Conservation (phyloP, 2,329 filamentous ascomycete genomes). For the Calonectria crousiana region DNA sequence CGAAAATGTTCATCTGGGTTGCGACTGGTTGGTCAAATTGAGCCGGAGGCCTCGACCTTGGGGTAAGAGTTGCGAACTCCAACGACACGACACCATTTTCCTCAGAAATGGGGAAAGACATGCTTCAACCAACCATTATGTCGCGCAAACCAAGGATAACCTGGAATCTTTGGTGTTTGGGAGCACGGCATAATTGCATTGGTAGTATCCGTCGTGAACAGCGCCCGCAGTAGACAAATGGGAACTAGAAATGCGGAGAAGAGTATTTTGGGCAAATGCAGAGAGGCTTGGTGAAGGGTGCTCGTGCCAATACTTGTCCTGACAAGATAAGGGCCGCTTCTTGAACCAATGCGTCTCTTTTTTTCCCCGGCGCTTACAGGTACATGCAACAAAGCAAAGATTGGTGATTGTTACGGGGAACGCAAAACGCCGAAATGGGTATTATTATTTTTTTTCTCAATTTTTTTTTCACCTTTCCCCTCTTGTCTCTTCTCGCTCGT, state of each 20-base stretch:
- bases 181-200: conserved; percentile 14
- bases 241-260: not conserved
- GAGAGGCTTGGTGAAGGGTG: conserved; percentile 11
- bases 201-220: conserved; percentile 7
- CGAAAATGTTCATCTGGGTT: not conserved
- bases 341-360: too few species aligned
- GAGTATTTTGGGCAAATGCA: not conserved
- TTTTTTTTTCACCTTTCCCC: not conserved
- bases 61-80: conserved; percentile 27
- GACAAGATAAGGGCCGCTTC: not conserved
- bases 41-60: conserved; percentile 11
- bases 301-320: conserved; percentile 12
- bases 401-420: conserved; percentile 1
- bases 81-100: conserved; percentile 15
- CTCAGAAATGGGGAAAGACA: conserved; percentile 19
- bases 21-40: conserved; percentile 14
- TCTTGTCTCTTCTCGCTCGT: not conserved
- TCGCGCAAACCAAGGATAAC: conserved; percentile 21
- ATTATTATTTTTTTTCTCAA: too few species aligned
- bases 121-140: conserved; percentile 18
- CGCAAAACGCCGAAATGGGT: not conserved
- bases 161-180: conserved; percentile 11
- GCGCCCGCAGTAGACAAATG: conserved; percentile 20
- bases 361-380: conserved; percentile 13
- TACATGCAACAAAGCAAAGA: not conserved